Evolutionary conservation across 139 green algal genomes (phyloP).

Genomic region (Limnomonas spitsbergensis): DNA sequence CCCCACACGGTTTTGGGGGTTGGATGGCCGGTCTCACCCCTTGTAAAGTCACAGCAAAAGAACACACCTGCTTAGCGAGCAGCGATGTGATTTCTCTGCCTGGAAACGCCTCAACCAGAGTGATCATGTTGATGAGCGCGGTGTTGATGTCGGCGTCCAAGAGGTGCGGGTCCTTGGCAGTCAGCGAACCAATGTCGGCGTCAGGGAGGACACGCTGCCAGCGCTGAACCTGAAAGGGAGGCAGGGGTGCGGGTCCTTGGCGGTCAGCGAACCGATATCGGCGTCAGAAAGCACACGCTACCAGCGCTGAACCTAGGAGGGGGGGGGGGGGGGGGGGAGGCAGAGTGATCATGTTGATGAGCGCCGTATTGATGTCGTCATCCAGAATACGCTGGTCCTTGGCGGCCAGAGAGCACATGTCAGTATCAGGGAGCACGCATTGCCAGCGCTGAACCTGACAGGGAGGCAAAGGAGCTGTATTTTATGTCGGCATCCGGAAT

Average conservation of each 20-base stretch:
- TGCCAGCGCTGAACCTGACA: conserved; percentile 20
- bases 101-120: conserved; percentile 12
- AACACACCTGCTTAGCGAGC: conserved; percentile 21
- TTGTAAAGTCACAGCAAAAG: no score
- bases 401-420: conserved; percentile 12
- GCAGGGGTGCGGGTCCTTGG: neutral
- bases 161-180: conserved; percentile 1
- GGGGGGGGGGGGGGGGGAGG: no score
- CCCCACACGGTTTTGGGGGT: no score
- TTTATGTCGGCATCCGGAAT: conserved; percentile 23
- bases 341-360: conserved; percentile 30
- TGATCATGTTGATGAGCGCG: conserved; percentile 35
- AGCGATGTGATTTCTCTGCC: conserved; percentile 12
- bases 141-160: conserved; percentile 22
- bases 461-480: no score
- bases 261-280: conserved; percentile 9
- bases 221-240: no score
- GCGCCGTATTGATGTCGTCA: conserved; percentile 16
- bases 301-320: conserved; percentile 18
- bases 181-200: conserved; percentile 14
- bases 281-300: conserved; percentile 23
- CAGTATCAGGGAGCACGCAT: conserved; percentile 24
- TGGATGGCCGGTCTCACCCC: no score
- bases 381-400: conserved; percentile 18
- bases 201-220: conserved; percentile 27